phyloP scores from a whole-genome alignment of 176 grass and related monocot species.

The Zoysia japonica region DNA sequence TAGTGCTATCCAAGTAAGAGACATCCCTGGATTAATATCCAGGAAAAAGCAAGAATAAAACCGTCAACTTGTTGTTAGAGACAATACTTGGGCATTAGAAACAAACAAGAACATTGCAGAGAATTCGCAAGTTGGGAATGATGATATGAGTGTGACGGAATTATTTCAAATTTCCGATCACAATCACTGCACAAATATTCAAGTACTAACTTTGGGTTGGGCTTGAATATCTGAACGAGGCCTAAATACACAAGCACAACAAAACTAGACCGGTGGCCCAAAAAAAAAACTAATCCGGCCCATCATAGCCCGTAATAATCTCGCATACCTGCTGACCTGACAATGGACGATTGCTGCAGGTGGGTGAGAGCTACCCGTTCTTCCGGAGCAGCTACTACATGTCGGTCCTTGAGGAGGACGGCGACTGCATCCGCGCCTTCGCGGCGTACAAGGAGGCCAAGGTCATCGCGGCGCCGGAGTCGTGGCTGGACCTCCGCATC shows the following conservation, averaged over 20 bases:
- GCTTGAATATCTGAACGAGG: neutral
- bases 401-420: conserved; percentile 48
- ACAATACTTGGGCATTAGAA: neutral
- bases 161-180: neutral
- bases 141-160: neutral
- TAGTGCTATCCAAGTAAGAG: neutral
- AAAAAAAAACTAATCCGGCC: neutral
- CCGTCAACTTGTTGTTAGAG: neutral
- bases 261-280: neutral
- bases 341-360: neutral
- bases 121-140: neutral
- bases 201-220: neutral
- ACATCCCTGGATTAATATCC: neutral
- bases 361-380: conserved; percentile 71
- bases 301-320: neutral
- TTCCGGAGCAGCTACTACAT: conserved; percentile 77
- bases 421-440: conserved; percentile 54
- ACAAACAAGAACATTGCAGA: neutral
- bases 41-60: neutral
- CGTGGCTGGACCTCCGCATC: conserved; percentile 72
- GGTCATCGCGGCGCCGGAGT: conserved; percentile 61
- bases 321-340: neutral
- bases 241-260: neutral
- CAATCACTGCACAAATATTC: neutral
- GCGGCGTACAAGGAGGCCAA: conserved; percentile 70